Evolutionary conservation across 2,329 filamentous ascomycete species (phyloP).

Genomic region (Pyrenophora teres): DNA sequence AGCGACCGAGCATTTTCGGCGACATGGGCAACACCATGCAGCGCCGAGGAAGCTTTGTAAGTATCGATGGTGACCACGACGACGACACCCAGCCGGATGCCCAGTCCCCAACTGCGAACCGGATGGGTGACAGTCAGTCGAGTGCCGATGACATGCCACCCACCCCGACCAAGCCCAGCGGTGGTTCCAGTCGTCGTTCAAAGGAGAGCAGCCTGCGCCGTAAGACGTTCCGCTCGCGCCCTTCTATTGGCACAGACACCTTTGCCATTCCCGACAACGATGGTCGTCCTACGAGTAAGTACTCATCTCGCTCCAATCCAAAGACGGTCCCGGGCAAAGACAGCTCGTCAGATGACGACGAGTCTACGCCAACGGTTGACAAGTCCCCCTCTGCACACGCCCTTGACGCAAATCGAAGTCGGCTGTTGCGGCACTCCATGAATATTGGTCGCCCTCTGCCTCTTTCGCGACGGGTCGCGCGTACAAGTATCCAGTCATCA

Average conservation of each 20-base stretch:
- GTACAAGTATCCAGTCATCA: slow-evolving; percentile 11
- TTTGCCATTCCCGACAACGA: slow-evolving; percentile 49
- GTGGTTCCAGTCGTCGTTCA: slow-evolving; percentile 52
- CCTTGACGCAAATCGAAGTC: slow-evolving; percentile 46
- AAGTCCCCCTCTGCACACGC: slow-evolving; percentile 32
- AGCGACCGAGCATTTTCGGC: slow-evolving; percentile 66
- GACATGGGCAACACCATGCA: slow-evolving; percentile 57
- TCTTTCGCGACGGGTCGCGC: slow-evolving; percentile 46
- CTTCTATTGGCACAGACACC: slow-evolving; percentile 53
- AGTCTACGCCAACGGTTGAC: slow-evolving; percentile 39
- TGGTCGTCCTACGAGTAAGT: slow-evolving; percentile 47
- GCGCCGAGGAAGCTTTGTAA: slow-evolving; percentile 73
- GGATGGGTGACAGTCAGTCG: slow-evolving; percentile 59
- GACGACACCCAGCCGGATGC: slow-evolving; percentile 58
- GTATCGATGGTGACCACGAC: slow-evolving; percentile 81
- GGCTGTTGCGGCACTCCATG: slow-evolving; percentile 47
- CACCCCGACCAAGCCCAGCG: slow-evolving; percentile 81
- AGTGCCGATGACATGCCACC: slow-evolving; percentile 80
- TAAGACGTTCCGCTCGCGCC: slow-evolving; percentile 53
- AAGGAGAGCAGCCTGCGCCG: slow-evolving; percentile 58
- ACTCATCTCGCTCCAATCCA: slow-evolving; percentile 12
- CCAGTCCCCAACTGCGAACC: slow-evolving; percentile 61
- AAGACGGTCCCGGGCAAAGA: slow-evolving; percentile 38
- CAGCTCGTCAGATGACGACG: slow-evolving; percentile 36
- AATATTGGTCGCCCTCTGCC: slow-evolving; percentile 46